phyloP scores from a whole-genome alignment of 148 eudicot genomes.

The Rhododendron henanense region DNA sequence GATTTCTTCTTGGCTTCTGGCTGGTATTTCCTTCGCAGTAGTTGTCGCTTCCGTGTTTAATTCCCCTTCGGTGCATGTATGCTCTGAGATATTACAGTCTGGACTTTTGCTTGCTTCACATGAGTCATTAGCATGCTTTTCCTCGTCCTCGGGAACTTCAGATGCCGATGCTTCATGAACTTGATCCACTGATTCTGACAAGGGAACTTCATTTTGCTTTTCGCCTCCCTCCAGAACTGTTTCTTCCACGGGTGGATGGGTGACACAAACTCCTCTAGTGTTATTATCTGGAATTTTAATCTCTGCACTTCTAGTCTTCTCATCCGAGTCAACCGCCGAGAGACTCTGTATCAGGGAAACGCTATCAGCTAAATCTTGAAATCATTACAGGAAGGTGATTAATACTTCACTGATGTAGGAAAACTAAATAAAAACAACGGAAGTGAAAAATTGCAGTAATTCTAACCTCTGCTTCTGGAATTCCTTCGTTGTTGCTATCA shows the following conservation, averaged over 20 bases:
- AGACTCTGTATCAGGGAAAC: slow-evolving; percentile 1
- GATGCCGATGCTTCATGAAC: slow-evolving; percentile 15
- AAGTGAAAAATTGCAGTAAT: background rate
- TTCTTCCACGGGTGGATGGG: slow-evolving; percentile 12
- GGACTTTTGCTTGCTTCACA: slow-evolving; percentile 7
- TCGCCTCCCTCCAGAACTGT: background rate
- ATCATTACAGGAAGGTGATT: background rate
- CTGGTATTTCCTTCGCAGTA: background rate
- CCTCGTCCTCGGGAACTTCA: background rate
- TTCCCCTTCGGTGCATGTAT: background rate
- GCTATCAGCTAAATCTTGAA: background rate
- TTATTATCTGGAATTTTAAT: background rate
- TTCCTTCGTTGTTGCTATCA: background rate
- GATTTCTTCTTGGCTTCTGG: background rate
- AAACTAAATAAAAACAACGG: background rate
- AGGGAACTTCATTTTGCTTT: slow-evolving; percentile 6
- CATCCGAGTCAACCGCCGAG: slow-evolving; percentile 3
- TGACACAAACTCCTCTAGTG: background rate
- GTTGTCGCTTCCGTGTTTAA: background rate
- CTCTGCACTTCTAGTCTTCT: slow-evolving; percentile 2
- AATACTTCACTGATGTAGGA: background rate
- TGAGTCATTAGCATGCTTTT: slow-evolving; percentile 6
- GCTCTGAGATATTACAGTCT: slow-evolving; percentile 9
- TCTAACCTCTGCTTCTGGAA: slow-evolving; percentile 18
- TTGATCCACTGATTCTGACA: slow-evolving; percentile 11